These are phyloP conservation scores for Coniella lustricola DNA, from an alignment of 2,329 filamentous ascomycete species.

Conservation along the genomic window DNA sequence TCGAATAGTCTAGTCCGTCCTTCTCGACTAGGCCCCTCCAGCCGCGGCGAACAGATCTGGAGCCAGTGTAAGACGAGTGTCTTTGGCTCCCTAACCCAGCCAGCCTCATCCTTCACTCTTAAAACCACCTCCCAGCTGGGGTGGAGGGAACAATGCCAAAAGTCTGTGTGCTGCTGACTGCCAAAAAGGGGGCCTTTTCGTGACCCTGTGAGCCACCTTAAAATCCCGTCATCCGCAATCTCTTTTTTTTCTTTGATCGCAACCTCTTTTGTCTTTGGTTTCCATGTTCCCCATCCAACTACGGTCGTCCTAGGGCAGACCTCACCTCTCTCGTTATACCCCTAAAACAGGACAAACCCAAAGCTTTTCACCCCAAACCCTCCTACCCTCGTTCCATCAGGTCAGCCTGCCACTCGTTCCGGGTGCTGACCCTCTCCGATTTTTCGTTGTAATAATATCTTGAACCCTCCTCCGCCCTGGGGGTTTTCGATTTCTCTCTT, in stretches of 20 bases:
- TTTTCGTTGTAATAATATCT: neutral
- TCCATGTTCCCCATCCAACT: constrained; percentile 1
- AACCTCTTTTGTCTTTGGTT: neutral
- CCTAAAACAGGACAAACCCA: too few species aligned
- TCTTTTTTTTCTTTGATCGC: neutral
- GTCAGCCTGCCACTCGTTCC: constrained; percentile 1
- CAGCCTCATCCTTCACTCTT: constrained; percentile 5
- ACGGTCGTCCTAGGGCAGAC: constrained; percentile 1
- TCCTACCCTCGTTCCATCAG: neutral
- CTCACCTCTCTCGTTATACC: constrained; percentile 4
- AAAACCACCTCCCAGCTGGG: neutral
- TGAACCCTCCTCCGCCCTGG: neutral
- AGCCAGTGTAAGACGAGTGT: constrained; percentile 5
- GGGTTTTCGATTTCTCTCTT: neutral
- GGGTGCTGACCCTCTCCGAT: neutral
- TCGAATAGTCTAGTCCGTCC: constrained; percentile 3
- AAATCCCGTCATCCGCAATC: constrained; percentile 10
- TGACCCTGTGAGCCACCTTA: constrained; percentile 8
- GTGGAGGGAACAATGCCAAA: too few species aligned
- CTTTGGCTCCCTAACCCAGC: constrained; percentile 9
- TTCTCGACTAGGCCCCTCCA: constrained; percentile 4
- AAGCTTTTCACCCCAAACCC: constrained; percentile 5
- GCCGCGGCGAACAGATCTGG: constrained; percentile 5
- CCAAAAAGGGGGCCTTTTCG: constrained; percentile 7
- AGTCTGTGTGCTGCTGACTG: neutral